These are phyloP conservation scores for Ilex paraguariensis DNA, from an alignment of 305 asterid species.

Conservation along the genomic window DNA sequence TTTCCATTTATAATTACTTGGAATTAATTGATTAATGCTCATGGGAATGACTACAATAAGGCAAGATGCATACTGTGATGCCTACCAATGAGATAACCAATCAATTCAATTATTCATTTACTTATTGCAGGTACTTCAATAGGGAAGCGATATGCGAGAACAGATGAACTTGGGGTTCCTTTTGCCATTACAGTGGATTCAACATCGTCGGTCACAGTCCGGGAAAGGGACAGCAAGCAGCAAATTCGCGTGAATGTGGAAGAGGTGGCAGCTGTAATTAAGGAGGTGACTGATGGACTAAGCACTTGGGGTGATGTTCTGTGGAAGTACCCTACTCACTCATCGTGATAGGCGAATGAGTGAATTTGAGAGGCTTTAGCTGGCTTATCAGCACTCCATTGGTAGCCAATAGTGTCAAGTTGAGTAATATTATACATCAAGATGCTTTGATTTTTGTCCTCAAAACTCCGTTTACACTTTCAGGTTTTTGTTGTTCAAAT, in stretches of 20 bases:
- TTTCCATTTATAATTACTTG: too few relatives aligned
- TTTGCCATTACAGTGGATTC: conserved; percentile 88
- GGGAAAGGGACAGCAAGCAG: conserved; percentile 92
- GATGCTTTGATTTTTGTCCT: not conserved
- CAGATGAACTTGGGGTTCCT: conserved; percentile 93
- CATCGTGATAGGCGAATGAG: conserved; percentile 31
- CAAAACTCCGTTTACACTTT: not conserved
- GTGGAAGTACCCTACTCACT: conserved; percentile 69
- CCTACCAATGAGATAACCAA: not conserved
- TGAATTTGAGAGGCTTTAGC: not conserved
- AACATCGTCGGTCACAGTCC: conserved; percentile 60
- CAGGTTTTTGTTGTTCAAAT: too few relatives aligned
- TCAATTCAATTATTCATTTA: not conserved
- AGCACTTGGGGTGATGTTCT: conserved; percentile 67
- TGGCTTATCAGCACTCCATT: not conserved
- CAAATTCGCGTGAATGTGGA: conserved; percentile 76
- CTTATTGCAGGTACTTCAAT: conserved; percentile 60
- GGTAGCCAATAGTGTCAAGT: not conserved
- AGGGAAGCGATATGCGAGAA: conserved; percentile 91
- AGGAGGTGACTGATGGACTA: conserved; percentile 64
- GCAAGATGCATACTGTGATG: not conserved
- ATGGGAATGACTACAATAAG: too few relatives aligned
- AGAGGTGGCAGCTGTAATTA: conserved; percentile 68
- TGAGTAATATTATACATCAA: not conserved
- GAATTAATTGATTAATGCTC: too few relatives aligned